A percentile compares a stretch with the other conserved stretches of the same genome.
phyloP scores from a whole-genome alignment of 1,284 basidiomycete genomes.

The Cryptococcus sp. region DNA sequence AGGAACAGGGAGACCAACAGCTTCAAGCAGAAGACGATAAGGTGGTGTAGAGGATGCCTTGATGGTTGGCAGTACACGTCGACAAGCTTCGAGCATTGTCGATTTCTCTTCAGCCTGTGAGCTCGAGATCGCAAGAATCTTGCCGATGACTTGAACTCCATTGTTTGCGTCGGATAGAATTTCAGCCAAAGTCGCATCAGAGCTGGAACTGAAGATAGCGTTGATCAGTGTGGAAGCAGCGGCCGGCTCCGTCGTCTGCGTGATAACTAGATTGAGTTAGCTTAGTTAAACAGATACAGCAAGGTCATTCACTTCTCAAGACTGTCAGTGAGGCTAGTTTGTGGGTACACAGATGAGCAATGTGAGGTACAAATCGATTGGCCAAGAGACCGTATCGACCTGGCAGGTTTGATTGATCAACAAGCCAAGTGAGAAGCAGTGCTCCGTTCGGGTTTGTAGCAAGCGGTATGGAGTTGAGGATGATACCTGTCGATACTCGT shows the following conservation, averaged over 20 bases:
- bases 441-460: conserved; percentile 98
- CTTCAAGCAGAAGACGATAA: conserved; percentile 88
- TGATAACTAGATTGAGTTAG: conserved; percentile 55
- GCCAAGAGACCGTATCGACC: conserved; percentile 89
- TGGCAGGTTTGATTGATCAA: conserved; percentile 88
- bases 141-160: conserved; percentile 87
- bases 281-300: not conserved
- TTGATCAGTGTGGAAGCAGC: conserved; percentile 71
- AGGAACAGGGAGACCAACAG: conserved; percentile 84
- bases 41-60: conserved; percentile 86
- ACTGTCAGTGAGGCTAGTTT: conserved; percentile 94
- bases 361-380: conserved; percentile 89
- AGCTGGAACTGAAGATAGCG: conserved; percentile 75
- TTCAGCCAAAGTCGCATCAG: conserved; percentile 84
- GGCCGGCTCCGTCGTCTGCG: conserved; percentile 81
- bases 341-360: conserved; percentile 95
- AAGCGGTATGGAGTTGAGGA: conserved; percentile 94
- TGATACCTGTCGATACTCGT: conserved; percentile 87
- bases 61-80: conserved; percentile 77
- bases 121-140: conserved; percentile 80
- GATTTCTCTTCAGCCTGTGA: conserved; percentile 67
- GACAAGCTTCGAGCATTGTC: conserved; percentile 73
- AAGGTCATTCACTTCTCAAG: conserved; percentile 57
- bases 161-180: conserved; percentile 93
- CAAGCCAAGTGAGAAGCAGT: conserved; percentile 88